Evolutionary conservation across 495 filamentous ascomycete genomes (phyloP).

Genomic region (Bathelium albidoporum): DNA sequence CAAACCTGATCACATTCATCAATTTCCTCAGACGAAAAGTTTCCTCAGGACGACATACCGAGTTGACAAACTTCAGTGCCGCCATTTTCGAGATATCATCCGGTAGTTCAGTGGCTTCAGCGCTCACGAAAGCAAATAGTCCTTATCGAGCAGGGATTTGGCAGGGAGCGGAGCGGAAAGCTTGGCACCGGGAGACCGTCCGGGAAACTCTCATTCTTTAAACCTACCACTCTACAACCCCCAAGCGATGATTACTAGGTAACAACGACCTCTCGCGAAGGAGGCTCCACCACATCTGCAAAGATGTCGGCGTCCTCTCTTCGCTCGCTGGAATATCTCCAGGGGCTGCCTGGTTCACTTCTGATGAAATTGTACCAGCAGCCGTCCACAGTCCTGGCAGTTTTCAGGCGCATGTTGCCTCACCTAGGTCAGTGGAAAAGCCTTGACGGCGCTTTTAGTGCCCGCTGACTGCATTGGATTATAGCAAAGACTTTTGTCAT

Average conservation of each 20-base stretch:
- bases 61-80: constrained; percentile 51
- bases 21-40: not conserved
- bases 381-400: constrained; percentile 86
- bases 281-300: constrained; percentile 20
- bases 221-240: not conserved
- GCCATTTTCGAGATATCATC: constrained; percentile 33
- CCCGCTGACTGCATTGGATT: not conserved
- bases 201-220: not conserved
- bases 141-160: not conserved
- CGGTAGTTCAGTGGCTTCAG: not conserved
- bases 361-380: constrained; percentile 88
- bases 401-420: constrained; percentile 94
- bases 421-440: constrained; percentile 53
- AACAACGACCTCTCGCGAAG: constrained; percentile 18
- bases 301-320: constrained; percentile 61
- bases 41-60: constrained; percentile 35
- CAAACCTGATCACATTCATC: constrained; percentile 45
- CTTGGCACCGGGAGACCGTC: not conserved
- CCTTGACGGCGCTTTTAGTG: not conserved
- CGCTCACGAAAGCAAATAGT: not conserved
- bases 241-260: constrained; percentile 33
- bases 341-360: constrained; percentile 77
- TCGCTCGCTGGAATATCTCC: constrained; percentile 73
- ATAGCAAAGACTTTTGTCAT: constrained; percentile 92
- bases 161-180: not conserved